phyloP scores from a whole-genome alignment of 139 green algal species.

The Desmodesmus armatus region DNA sequence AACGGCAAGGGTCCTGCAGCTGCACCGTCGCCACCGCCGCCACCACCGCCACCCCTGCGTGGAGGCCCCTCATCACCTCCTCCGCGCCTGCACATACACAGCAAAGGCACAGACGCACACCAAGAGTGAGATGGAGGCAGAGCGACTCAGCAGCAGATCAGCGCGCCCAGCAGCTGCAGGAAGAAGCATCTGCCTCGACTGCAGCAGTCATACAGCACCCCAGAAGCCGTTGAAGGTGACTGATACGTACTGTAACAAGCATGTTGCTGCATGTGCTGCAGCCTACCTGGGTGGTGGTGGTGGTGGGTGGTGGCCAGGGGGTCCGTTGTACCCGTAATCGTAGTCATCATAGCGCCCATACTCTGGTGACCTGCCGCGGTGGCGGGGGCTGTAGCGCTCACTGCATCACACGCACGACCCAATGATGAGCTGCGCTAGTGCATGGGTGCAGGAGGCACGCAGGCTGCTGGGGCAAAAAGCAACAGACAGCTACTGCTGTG shows the following conservation, averaged over 20 bases:
- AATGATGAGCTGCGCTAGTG: neutral
- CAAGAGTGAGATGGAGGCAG: neutral
- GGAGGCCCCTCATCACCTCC: too few relatives aligned
- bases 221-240: neutral
- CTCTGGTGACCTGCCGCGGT: conserved; percentile 6
- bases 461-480: neutral
- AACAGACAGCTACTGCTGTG: neutral
- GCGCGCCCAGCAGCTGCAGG: neutral
- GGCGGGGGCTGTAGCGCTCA: conserved; percentile 1
- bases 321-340: conserved; percentile 14
- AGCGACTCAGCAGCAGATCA: neutral
- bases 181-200: neutral
- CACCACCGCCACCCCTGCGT: conserved; percentile 1
- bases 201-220: neutral
- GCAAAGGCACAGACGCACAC: neutral
- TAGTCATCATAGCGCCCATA: conserved; percentile 19
- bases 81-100: neutral
- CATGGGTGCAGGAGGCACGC: neutral
- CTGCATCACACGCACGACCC: neutral
- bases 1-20: conserved; percentile 47
- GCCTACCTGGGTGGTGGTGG: conserved; percentile 32
- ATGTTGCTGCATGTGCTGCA: neutral
- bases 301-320: conserved; percentile 32
- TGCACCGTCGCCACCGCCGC: neutral
- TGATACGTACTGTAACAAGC: neutral